These are phyloP conservation scores for Tulasnella calospora DNA, from an alignment of 768 basidiomycete species.

Conservation along the genomic window DNA sequence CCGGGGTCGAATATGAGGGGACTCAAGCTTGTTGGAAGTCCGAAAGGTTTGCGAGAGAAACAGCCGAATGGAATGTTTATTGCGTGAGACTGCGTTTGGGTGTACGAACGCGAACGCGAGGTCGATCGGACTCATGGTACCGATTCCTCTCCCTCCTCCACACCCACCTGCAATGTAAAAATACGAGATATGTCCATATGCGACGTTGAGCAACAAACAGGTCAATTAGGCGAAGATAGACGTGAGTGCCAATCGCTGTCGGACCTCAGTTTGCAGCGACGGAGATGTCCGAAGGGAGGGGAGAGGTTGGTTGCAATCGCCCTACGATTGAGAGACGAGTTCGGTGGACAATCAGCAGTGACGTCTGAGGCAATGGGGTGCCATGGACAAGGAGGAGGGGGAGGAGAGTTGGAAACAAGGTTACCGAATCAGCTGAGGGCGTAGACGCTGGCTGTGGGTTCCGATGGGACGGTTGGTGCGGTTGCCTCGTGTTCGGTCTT, in stretches of 20 bases:
- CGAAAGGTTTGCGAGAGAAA: not conserved
- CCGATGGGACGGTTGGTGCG: not conserved
- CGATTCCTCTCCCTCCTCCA: not conserved
- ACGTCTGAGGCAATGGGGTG: not conserved
- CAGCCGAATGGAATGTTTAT: not conserved
- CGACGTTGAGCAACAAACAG: not conserved
- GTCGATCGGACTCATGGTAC: not conserved
- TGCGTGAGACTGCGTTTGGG: not conserved
- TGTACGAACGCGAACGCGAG: not conserved
- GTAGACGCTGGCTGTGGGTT: conserved; percentile 9
- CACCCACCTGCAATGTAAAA: conserved; percentile 3
- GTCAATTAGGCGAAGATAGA: conserved; percentile 7
- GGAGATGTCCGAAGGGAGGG: not conserved
- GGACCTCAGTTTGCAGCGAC: not conserved
- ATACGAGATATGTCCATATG: conserved; percentile 5
- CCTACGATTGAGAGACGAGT: not conserved
- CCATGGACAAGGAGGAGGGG: not conserved
- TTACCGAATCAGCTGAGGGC: conserved; percentile 11
- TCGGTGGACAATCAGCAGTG: not conserved
- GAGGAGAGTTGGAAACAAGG: not conserved
- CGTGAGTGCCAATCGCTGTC: conserved; percentile 8
- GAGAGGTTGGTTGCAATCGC: not conserved
- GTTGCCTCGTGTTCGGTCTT: conserved; percentile 1
- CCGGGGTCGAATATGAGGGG: not conserved
- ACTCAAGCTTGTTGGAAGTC: not conserved